phyloP scores from a whole-genome alignment of 768 basidiomycete genomes.

The Mycena metata region DNA sequence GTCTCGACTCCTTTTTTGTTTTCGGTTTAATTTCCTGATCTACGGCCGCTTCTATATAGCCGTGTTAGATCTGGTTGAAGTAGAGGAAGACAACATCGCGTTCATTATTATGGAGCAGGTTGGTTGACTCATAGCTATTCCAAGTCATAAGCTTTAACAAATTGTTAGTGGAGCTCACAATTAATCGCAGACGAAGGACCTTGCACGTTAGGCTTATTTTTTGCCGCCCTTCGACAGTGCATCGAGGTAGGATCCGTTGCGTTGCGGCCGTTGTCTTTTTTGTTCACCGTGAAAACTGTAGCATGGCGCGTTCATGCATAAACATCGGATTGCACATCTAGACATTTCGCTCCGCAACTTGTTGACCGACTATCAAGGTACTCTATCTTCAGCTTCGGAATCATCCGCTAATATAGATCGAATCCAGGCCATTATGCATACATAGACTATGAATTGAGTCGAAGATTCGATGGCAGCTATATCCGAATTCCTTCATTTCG shows the following conservation, averaged over 20 bases:
- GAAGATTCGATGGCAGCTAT: constrained; percentile 58
- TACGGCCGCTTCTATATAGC: constrained; percentile 54
- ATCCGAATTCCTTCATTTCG: constrained; percentile 60
- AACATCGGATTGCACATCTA: constrained; percentile 73
- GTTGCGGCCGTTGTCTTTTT: neutral
- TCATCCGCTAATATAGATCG: no score
- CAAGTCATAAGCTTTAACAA: neutral
- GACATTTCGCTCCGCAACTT: constrained; percentile 81
- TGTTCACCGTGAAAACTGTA: constrained; percentile 42
- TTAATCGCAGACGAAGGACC: constrained; percentile 65
- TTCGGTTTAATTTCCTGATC: constrained; percentile 24
- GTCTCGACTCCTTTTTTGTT: constrained; percentile 44
- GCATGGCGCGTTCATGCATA: constrained; percentile 82
- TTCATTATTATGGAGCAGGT: constrained; percentile 80
- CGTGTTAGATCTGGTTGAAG: constrained; percentile 72
- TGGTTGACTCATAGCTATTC: neutral
- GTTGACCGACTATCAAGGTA: constrained; percentile 71
- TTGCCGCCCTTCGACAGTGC: constrained; percentile 72
- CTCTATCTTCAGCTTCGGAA: no score
- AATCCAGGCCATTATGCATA: constrained; percentile 65
- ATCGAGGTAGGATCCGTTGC: constrained; percentile 69
- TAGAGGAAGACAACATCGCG: constrained; percentile 63
- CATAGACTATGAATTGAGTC: constrained; percentile 82
- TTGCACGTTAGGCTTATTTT: constrained; percentile 64
- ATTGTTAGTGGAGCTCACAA: constrained; percentile 74